Conservation (phyloP, 1,284 basidiomycete genomes). For the Apiotrichum akiyoshidainum region DNA sequence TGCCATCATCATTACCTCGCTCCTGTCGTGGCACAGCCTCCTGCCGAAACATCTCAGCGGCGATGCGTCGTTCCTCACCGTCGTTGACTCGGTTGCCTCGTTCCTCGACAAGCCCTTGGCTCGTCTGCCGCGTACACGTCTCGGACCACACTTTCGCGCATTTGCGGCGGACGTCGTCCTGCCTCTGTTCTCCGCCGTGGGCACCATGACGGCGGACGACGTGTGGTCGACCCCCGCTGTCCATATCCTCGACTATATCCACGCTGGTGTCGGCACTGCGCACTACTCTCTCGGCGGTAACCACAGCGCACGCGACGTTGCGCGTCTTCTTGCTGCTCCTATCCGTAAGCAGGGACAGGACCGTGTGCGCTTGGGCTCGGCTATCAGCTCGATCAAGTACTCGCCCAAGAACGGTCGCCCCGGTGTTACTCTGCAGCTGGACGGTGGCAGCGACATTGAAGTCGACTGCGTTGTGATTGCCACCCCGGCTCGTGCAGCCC, state of each 20-base stretch:
- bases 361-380: constrained; percentile 24
- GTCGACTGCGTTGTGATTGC: constrained; percentile 66
- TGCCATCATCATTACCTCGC: constrained; percentile 57
- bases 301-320: constrained; percentile 29
- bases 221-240: constrained; percentile 31
- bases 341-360: constrained; percentile 26
- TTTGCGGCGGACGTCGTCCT: constrained; percentile 60
- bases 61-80: constrained; percentile 33
- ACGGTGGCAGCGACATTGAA: constrained; percentile 36
- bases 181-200: constrained; percentile 69
- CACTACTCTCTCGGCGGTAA: constrained; percentile 38
- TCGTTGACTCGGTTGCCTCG: constrained; percentile 24
- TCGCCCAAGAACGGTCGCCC: constrained; percentile 12
- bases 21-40: constrained; percentile 53
- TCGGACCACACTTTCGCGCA: constrained; percentile 53
- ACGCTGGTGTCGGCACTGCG: constrained; percentile 37
- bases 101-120: constrained; percentile 17
- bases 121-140: constrained; percentile 15
- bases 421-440: constrained; percentile 6
- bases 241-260: constrained; percentile 41
- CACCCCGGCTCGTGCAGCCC: constrained; percentile 65
- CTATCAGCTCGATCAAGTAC: constrained; percentile 24
- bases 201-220: constrained; percentile 54
- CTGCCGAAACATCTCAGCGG: constrained; percentile 17
- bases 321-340: constrained; percentile 23